phyloP scores from a whole-genome alignment of 345 rosid genomes.

The Gossypium mustelinum region DNA sequence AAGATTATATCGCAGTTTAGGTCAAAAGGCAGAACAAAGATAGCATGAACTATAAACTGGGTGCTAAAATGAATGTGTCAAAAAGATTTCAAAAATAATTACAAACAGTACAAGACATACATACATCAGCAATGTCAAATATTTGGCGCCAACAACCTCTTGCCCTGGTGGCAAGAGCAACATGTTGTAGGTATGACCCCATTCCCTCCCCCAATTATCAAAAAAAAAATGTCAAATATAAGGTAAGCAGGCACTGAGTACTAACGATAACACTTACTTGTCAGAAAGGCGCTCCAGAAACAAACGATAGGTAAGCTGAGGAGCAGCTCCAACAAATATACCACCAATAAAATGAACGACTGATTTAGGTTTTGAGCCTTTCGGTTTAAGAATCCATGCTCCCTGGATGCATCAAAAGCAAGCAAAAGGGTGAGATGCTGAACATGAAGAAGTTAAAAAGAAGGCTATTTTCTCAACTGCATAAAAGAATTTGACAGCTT shows the following conservation, averaged over 20 bases:
- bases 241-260: not conserved
- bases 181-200: too few species aligned
- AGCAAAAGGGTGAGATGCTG: not conserved
- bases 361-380: conserved; percentile 51
- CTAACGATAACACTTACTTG: conserved; percentile 43
- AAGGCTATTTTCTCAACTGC: not conserved
- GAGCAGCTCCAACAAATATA: conserved; percentile 98
- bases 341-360: conserved; percentile 94
- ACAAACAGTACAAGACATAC: not conserved
- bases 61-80: not conserved
- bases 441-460: not conserved
- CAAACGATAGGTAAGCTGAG: conserved; percentile 89
- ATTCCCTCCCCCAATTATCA: too few species aligned
- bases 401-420: conserved; percentile 44
- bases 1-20: not conserved
- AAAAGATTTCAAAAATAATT: not conserved
- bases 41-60: not conserved
- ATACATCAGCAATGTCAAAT: not conserved
- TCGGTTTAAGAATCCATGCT: conserved; percentile 92
- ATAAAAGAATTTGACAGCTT: not conserved
- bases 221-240: not conserved
- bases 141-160: not conserved
- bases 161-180: too few species aligned
- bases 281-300: conserved; percentile 93
- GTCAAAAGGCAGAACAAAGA: not conserved